Conservation (phyloP, 176 grass and related monocot species). For the Phoenix roebelenii region DNA sequence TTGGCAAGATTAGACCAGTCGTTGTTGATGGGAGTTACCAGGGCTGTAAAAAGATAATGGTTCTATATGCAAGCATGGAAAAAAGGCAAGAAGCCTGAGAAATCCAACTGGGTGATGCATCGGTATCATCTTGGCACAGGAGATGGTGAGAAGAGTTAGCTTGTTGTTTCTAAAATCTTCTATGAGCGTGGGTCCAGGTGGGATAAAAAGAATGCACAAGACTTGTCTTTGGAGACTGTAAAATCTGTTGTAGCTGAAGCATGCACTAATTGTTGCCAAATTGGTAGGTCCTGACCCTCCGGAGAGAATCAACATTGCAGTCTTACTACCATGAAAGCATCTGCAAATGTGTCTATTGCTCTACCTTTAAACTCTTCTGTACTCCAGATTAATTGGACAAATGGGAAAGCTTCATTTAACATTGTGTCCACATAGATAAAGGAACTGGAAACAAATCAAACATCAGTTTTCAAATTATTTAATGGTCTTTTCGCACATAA, state of each 20-base stretch:
- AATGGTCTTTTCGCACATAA: too few relatives aligned
- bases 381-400: too few relatives aligned
- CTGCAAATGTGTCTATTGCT: too few relatives aligned
- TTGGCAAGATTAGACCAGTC: conserved; percentile 29
- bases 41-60: conserved; percentile 53
- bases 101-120: conserved; percentile 54
- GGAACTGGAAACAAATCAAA: too few relatives aligned
- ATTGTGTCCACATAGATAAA: too few relatives aligned
- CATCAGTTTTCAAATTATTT: too few relatives aligned
- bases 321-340: not conserved
- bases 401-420: too few relatives aligned
- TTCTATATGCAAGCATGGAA: conserved; percentile 24
- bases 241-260: conserved; percentile 11
- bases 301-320: not conserved
- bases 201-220: not conserved
- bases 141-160: conserved; percentile 32
- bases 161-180: conserved; percentile 74
- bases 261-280: conserved; percentile 5
- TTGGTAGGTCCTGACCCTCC: not conserved
- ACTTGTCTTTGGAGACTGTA: not conserved
- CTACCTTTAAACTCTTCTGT: too few relatives aligned
- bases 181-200: conserved; percentile 4
- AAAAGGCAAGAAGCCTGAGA: conserved; percentile 20
- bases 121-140: conserved; percentile 39
- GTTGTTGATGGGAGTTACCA: conserved; percentile 32